Conservation (phyloP, 2,329 filamentous ascomycete species). For the Furcasterigmium sp. region DNA sequence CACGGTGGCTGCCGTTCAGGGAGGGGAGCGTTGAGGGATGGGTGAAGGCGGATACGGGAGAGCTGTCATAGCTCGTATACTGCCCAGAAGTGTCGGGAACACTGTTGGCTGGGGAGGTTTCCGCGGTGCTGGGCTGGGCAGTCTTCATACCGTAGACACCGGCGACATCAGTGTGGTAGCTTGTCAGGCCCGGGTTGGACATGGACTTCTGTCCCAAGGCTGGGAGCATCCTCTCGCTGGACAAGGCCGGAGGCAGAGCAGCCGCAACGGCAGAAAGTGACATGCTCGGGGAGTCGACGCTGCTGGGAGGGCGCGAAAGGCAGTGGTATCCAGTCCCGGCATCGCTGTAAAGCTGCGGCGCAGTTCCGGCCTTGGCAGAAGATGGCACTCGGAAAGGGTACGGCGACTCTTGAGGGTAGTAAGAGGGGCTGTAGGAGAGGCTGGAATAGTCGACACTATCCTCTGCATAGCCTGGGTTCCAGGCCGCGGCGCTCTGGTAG, state of each 20-base stretch:
- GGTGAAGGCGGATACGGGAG: slow-evolving; percentile 6
- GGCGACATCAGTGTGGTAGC: slow-evolving; percentile 19
- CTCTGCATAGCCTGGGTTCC: slow-evolving; percentile 27
- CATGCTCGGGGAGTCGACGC: slow-evolving; percentile 23
- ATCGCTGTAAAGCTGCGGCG: slow-evolving; percentile 27
- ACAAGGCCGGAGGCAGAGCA: slow-evolving; percentile 26
- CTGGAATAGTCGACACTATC: slow-evolving; percentile 32
- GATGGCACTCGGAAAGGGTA: slow-evolving; percentile 23
- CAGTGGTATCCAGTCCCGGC: slow-evolving; percentile 27
- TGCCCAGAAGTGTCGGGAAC: slow-evolving; percentile 5
- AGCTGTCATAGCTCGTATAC: slow-evolving; percentile 4
- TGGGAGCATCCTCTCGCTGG: slow-evolving; percentile 26
- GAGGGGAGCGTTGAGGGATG: slow-evolving; percentile 7
- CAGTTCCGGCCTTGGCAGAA: slow-evolving; percentile 15
- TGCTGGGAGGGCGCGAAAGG: slow-evolving; percentile 26
- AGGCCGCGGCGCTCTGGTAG: slow-evolving; percentile 26
- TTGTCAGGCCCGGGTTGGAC: slow-evolving; percentile 18
- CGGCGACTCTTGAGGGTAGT: slow-evolving; percentile 25
- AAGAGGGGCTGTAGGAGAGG: slow-evolving; percentile 24
- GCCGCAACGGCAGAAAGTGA: slow-evolving; percentile 36
- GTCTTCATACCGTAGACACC: neutral
- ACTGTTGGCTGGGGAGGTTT: slow-evolving; percentile 12
- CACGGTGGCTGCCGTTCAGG: slow-evolving; percentile 4
- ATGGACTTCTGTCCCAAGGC: slow-evolving; percentile 26
- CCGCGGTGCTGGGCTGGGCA: neutral